Percentiles rank a stretch among this genome's conserved stretches.
Conservation (phyloP, 225 moss, liverwort and hornwort genomes). For the Bryum argenteum region DNA sequence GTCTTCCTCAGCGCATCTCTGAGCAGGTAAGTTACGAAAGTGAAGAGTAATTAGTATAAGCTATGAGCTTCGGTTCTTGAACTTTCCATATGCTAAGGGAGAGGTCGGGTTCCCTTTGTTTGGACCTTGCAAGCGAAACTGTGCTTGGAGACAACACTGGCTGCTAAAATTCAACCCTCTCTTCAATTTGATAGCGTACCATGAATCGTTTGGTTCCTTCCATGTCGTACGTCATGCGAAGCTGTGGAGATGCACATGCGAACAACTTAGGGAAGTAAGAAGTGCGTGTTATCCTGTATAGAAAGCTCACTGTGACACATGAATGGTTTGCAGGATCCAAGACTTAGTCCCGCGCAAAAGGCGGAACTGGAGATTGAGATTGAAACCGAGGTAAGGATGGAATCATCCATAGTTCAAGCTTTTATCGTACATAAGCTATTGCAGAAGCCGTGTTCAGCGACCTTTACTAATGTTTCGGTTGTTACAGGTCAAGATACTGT, state of each 20-base stretch:
- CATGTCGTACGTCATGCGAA: constrained; percentile 5
- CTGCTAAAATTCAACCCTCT: constrained; percentile 7
- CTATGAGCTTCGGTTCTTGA: background rate
- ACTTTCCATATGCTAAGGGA: background rate
- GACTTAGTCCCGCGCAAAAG: constrained; percentile 89
- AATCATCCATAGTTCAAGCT: constrained; percentile 14
- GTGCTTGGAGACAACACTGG: background rate
- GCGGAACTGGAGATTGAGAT: constrained; percentile 80
- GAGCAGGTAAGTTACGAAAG: constrained; percentile 13
- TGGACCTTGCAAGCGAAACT: constrained; percentile 12
- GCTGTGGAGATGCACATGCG: constrained; percentile 1
- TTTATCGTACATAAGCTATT: constrained; percentile 10
- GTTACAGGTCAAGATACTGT: constrained; percentile 81
- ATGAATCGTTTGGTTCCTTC: background rate
- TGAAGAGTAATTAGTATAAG: background rate
- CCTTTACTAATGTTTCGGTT: constrained; percentile 18
- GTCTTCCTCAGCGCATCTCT: constrained; percentile 16
- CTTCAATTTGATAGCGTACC: constrained; percentile 3
- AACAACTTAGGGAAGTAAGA: background rate
- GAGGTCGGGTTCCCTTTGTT: constrained; percentile 6
- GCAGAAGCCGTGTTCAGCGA: constrained; percentile 19
- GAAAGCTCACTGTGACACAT: constrained; percentile 25
- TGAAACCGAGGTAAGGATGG: constrained; percentile 83
- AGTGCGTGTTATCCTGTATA: constrained; percentile 16
- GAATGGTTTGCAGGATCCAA: constrained; percentile 66